Base-by-base conservation (phyloP, 164 flowering plant species). In the Vitis rupestris region DNA sequence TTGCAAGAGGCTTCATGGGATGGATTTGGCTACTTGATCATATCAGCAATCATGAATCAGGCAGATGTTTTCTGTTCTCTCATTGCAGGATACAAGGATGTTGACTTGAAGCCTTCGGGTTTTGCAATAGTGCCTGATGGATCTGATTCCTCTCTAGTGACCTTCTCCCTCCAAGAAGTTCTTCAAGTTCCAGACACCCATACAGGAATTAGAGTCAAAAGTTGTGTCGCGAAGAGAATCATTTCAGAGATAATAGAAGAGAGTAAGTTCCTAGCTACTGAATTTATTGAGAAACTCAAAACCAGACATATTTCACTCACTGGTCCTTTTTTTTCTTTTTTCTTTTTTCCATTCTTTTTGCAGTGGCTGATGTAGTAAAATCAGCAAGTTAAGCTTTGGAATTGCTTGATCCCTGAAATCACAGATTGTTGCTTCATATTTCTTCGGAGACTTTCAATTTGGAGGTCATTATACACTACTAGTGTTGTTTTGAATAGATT, bases 101-200 rank as follows among this genome's bases (percentile, higher is more conserved):
- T 29, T 23, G 8, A 0, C 16, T 19, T 51, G 29, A 55, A 10
- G 9, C 57, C 67, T 14, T 50, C 67, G 13, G 67, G 67, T 13
- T 64, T 64, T 29, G 57, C 67, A 55, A 51, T 64, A 17, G 12
- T 64, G 67, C 67, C 67, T 50, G 67, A 64, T 50, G 67, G 53
- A 50, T 23, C 57, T 3, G 16, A 64, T 8, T 31, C 57, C 6
- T 64, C 67, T 51, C 56, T 50, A 51, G 57, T 64, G 8, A 64
- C 67, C 44, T 9, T 64, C 12, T 55, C 51, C 9, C 15, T 10
- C 16, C 16, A 37, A 6, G 31, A 19, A 16, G 16, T 17, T 13
- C 29, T 64, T 51, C 9, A 14, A 10, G 56, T 23, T 50, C 2
- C 37, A 64, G 44, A 23, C 7, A 8, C 44, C 49, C 13, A 9